Evolutionary conservation across 495 filamentous ascomycete species (phyloP), one percentile per base, ranked within the genome.

Genomic region (Penicillium lagena): DNA sequence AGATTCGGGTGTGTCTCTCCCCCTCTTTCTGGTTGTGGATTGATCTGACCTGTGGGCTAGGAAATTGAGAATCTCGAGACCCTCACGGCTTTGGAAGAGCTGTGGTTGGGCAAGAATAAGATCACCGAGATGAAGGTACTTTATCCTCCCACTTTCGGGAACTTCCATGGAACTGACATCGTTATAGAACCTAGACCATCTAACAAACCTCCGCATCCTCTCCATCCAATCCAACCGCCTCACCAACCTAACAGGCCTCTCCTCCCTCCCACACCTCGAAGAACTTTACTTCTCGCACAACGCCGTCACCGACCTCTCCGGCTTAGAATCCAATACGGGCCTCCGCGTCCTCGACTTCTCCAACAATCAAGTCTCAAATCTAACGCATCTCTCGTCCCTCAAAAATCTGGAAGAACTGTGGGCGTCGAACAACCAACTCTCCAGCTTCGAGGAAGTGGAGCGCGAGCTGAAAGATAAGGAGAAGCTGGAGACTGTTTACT

Each of bases 281-380:
- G 93, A 99, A 62, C 76, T 99, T 38, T 95, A 99, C 72, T 85
- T 97, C 59, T 95, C 91, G n/a, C 89, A 99, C 72, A 99, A 99
- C 62, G 80, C 80, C n/a, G 72, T 99, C 35, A 84, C 82, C 28
- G 75, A 79, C 11, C 79, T 98, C 13, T 75, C 77, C 2, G 90
- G 89, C 0, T 71, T 98, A 12, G 83, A 89, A 31, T 55, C 70
- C 32, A 89, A 85, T 66, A 67, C 67, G 7, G 74, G 77, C 8
- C 78, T 99, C 37, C 80, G 81, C 31, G 79, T 90, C 15, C 66
- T 99, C 29, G 93, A 99, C 55, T 81, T 99, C 49, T 90, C 86
- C 43, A 90, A 87, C 64, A 99, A 99, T 68, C 80, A 81, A 50
- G 80, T 99, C 57, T 63, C 73, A 29, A 82, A 83, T 38, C 77